A percentile compares a stretch with the other conserved stretches of the same genome.
Evolutionary conservation across 805 yeast species (phyloP).

Genomic region (Zygoascus bituminiphila): DNA sequence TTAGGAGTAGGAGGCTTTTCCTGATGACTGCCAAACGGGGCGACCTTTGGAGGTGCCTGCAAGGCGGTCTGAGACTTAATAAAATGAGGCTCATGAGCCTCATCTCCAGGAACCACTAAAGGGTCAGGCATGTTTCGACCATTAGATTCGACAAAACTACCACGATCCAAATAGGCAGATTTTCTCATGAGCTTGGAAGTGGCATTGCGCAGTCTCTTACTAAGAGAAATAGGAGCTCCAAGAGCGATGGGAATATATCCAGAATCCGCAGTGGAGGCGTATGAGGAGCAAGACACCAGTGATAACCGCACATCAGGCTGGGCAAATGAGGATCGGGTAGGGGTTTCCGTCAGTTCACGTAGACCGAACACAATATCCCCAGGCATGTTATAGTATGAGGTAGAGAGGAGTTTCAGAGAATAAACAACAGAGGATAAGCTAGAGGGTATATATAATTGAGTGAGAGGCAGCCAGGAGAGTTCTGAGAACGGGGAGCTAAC

Average conservation of each 20-base stretch:
- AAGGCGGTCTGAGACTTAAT: not conserved
- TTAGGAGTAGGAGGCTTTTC: conserved; percentile 1
- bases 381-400: not conserved
- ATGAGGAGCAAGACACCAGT: not conserved
- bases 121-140: not conserved
- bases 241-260: not conserved
- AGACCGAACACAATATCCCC: not conserved
- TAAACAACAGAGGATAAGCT: not conserved
- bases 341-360: not conserved
- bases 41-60: conserved; percentile 5
- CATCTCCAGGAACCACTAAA: not conserved
- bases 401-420: not conserved
- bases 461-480: not conserved
- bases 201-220: not conserved
- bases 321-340: not conserved
- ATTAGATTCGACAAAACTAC: not conserved
- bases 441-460: not conserved
- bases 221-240: not conserved
- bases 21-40: conserved; percentile 6
- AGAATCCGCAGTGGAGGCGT: not conserved
- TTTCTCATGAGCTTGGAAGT: not conserved
- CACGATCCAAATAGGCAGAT: not conserved
- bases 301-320: not conserved
- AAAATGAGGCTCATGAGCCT: not conserved
- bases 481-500: not conserved